Evolutionary conservation across 306 rosid species (phyloP).

Genomic region (Citrullus colocynthis): DNA sequence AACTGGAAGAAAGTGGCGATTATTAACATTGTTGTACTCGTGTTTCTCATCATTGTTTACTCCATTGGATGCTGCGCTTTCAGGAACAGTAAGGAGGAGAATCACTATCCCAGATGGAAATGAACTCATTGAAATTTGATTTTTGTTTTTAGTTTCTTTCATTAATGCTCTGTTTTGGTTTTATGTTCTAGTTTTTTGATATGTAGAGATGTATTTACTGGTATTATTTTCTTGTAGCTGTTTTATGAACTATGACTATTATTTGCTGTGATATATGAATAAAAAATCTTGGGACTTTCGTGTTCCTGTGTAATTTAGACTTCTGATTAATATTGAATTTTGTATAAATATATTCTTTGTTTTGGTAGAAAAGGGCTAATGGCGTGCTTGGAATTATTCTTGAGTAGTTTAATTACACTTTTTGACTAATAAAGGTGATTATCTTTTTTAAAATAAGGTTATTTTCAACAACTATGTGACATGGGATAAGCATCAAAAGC

Average conservation of each 20-base stretch:
- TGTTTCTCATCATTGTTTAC: constrained; percentile 59
- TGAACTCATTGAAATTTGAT: background rate
- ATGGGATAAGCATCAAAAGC: background rate
- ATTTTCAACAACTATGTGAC: background rate
- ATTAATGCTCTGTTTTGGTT: background rate
- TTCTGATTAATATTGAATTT: too few species aligned
- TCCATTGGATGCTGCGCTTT: constrained; percentile 75
- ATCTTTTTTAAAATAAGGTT: background rate
- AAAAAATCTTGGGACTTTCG: background rate
- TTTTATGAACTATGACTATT: background rate
- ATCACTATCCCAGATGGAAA: constrained; percentile 24
- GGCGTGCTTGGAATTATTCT: background rate
- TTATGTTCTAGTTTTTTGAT: background rate
- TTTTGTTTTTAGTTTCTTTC: background rate
- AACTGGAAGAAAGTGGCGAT: constrained; percentile 59
- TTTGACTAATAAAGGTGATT: background rate
- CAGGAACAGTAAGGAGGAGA: constrained; percentile 51
- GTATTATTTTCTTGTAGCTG: background rate
- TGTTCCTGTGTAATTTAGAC: background rate
- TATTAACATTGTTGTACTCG: constrained; percentile 37
- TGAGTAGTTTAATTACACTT: background rate
- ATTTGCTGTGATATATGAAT: background rate
- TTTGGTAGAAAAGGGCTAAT: too few species aligned
- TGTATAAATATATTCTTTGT: too few species aligned
- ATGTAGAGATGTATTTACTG: background rate